Percentiles rank a stretch among this genome's conserved stretches.
phyloP scores from a whole-genome alignment of 352 stramenopile genomes.

The Phytophthora palmivora region DNA sequence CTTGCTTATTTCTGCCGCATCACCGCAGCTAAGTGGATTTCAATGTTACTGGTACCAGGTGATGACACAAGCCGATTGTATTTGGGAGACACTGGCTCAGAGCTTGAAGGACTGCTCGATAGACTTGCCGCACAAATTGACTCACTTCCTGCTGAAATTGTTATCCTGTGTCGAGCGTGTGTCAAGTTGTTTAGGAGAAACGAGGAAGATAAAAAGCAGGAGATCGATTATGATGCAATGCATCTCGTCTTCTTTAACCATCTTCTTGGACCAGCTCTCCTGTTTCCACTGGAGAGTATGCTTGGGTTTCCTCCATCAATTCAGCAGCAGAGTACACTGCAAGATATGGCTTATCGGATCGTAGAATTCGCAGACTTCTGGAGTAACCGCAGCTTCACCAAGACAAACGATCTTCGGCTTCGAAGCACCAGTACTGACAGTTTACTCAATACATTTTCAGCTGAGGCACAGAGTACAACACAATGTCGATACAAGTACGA shows the following conservation, averaged over 20 bases:
- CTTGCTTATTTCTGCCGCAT: conserved; percentile 45
- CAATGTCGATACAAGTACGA: conserved; percentile 29
- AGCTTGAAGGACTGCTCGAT: conserved; percentile 37
- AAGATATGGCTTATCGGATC: conserved; percentile 23
- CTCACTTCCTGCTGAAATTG: conserved; percentile 51
- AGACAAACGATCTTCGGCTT: background rate
- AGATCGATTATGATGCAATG: conserved; percentile 32
- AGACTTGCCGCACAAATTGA: conserved; percentile 33
- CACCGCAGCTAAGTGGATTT: conserved; percentile 45
- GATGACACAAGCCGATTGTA: conserved; percentile 1
- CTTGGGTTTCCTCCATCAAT: conserved; percentile 9
- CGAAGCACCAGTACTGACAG: conserved; percentile 23
- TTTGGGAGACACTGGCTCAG: background rate
- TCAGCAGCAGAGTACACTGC: conserved; percentile 21
- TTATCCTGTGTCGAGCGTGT: conserved; percentile 60
- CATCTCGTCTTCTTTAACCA: conserved; percentile 85
- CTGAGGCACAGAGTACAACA: background rate
- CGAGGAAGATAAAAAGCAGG: background rate
- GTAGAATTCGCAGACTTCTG: conserved; percentile 24
- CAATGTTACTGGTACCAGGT: conserved; percentile 6
- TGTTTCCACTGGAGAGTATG: conserved; percentile 32
- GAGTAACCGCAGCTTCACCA: background rate
- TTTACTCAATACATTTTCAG: conserved; percentile 9
- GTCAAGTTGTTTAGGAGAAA: conserved; percentile 29
- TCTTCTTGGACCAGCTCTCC: conserved; percentile 59